These are phyloP conservation scores for Diaporthe velutina DNA, from an alignment of 2,329 filamentous ascomycete genomes.

Conservation along the genomic window DNA sequence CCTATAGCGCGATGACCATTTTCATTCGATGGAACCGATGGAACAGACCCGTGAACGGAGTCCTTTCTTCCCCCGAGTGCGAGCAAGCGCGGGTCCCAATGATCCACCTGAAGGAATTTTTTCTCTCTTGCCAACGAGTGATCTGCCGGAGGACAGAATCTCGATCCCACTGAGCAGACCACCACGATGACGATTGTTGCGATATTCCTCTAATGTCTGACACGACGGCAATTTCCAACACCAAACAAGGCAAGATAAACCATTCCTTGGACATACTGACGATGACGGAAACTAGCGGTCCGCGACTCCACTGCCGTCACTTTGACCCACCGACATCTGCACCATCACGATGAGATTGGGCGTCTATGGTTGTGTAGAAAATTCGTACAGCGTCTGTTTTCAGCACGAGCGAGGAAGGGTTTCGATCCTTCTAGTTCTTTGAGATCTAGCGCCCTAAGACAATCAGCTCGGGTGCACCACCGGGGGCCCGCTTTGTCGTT, in stretches of 20 bases:
- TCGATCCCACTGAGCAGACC: background rate
- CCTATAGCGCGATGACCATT: background rate
- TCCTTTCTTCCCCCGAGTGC: background rate
- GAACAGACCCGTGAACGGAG: background rate
- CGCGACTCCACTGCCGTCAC: background rate
- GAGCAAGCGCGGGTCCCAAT: background rate
- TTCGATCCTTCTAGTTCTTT: background rate
- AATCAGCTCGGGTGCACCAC: background rate
- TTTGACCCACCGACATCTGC: background rate
- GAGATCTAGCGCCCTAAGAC: background rate
- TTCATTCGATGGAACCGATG: background rate
- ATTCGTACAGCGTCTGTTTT: background rate
- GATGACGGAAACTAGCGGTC: background rate
- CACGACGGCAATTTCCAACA: background rate
- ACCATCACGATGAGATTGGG: background rate
- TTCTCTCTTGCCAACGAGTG: background rate
- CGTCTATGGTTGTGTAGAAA: too few species aligned
- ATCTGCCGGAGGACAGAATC: background rate
- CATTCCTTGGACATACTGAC: background rate
- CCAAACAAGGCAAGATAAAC: background rate
- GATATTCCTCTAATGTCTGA: background rate
- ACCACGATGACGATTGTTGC: background rate
- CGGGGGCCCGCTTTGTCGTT: conserved; percentile 3
- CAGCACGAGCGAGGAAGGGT: background rate
- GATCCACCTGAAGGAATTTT: background rate